These are phyloP conservation scores for Coemansia sp. DNA, from an alignment of 192 early-diverging fungal genomes.

Conservation along the genomic window DNA sequence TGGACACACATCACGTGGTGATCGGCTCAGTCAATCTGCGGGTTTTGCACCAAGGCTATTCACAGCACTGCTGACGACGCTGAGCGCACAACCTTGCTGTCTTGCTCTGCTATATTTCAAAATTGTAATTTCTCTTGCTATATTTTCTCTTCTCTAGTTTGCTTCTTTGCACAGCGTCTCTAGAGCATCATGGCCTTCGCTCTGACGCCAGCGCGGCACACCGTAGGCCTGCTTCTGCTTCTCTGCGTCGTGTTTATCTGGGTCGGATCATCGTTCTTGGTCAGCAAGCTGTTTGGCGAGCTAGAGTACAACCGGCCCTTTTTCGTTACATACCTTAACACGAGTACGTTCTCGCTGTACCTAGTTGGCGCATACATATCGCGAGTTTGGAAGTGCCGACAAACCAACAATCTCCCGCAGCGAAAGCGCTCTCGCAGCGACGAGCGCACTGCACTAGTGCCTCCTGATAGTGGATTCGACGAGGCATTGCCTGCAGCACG, in stretches of 20 bases:
- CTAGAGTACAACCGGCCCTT: constrained; percentile 75
- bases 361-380: constrained; percentile 44
- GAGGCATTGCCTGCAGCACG: not conserved
- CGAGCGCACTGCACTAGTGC: not conserved
- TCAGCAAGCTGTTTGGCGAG: constrained; percentile 75
- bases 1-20: not conserved
- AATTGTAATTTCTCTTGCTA: not conserved
- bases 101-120: not conserved
- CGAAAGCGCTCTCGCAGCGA: constrained; percentile 41
- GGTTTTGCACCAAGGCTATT: no score
- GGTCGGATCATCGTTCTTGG: constrained; percentile 77
- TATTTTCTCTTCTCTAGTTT: not conserved
- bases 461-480: not conserved
- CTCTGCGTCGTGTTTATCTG: constrained; percentile 78
- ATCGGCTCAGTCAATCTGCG: no score
- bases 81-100: no score
- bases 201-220: constrained; percentile 40
- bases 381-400: not conserved
- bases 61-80: no score
- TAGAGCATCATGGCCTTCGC: constrained; percentile 13
- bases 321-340: constrained; percentile 79
- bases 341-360: constrained; percentile 75
- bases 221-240: constrained; percentile 66
- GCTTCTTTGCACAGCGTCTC: not conserved
- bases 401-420: not conserved